These are phyloP conservation scores for Penicillium sp. DNA, from an alignment of 2,329 filamentous ascomycete species.

Conservation along the genomic window DNA sequence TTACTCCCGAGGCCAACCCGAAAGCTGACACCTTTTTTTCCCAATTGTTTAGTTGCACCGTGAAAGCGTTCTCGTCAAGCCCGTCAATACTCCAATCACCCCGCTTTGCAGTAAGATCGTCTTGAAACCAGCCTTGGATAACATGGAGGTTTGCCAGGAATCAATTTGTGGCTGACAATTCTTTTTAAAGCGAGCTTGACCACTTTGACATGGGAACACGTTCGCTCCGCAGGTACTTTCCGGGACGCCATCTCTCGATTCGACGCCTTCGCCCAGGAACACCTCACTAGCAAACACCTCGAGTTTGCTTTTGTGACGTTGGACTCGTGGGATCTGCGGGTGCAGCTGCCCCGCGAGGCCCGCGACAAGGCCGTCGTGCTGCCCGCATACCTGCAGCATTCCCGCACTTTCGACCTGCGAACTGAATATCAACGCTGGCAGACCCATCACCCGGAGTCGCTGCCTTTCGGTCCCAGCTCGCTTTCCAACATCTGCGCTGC, in stretches of 20 bases:
- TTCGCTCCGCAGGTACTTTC: conserved; percentile 95
- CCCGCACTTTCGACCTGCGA: conserved; percentile 91
- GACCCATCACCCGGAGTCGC: conserved; percentile 94
- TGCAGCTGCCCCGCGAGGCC: conserved; percentile 94
- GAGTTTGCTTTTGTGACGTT: conserved; percentile 98
- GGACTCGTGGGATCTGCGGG: conserved; percentile 96
- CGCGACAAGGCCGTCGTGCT: conserved; percentile 97
- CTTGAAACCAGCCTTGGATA: conserved; percentile 33
- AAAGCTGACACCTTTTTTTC: conserved; percentile 28
- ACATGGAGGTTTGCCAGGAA: conserved; percentile 14
- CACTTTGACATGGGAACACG: conserved; percentile 98
- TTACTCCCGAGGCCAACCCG: conserved; percentile 5
- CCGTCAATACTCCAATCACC: conserved; percentile 97
- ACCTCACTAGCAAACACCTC: conserved; percentile 83
- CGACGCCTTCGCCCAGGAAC: conserved; percentile 88
- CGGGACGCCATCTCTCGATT: conserved; percentile 94
- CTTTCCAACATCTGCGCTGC: conserved; percentile 97
- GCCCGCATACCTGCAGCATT: conserved; percentile 95
- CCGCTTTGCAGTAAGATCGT: conserved; percentile 90
- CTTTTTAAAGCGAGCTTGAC: conserved; percentile 77
- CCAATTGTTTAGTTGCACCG: conserved; percentile 70
- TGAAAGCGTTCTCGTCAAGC: conserved; percentile 95
- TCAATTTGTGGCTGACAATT: conserved; percentile 29
- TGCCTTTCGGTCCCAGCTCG: conserved; percentile 93
- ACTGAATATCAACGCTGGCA: conserved; percentile 99